Evolutionary conservation across 2,329 filamentous ascomycete genomes (phyloP), one percentile per base, ranked within the genome.

Genomic region (Xylaria sp.): DNA sequence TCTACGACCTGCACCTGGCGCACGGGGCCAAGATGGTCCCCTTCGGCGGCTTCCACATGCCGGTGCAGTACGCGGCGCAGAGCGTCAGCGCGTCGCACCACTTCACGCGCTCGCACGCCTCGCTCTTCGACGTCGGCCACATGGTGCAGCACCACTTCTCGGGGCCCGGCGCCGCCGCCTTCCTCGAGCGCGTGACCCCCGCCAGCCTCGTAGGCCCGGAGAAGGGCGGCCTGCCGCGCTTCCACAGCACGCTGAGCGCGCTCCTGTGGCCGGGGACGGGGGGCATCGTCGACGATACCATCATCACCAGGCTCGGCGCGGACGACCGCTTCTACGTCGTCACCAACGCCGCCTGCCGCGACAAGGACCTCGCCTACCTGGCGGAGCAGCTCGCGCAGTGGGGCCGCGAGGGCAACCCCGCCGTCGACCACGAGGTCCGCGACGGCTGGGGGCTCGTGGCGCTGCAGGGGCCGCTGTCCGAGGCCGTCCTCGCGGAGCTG

Each of bases 31-130:
- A 96, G 77, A 94, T 97, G 85, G 93, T 97, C 45, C 90, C 91
- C n/a, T 99, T 97, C 74, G 93, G 90, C 60, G 92, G 91, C 63
- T 96, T 88, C 77, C 80, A 84, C 64, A 97, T 99, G 91, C 94
- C 94, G 7, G 86, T 99, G 41, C 89, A 94, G 73, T 99, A 97
- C 77, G 75, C 81, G 29, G 83, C 86, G 62, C 81, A 90, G 62
- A 87, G 88, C 63, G 88, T 97, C 60, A 81, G 84, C 63, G 90
- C 92, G 57, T 96, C 91, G 48, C 94, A 97, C 78, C 82, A 86
- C 66, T 97, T 93, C 82, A 97, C 94, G 16, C 86, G 94, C 50
- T 82, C 86, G 65, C 89, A 92, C 73, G 89, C 91, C 53, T 96
- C 92, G 60, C 77, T 99, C 60, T 99, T 99, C 69, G 94, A 99